Base-by-base conservation (phyloP, 2,329 filamentous ascomycete species). In the Bisporella sp. region DNA sequence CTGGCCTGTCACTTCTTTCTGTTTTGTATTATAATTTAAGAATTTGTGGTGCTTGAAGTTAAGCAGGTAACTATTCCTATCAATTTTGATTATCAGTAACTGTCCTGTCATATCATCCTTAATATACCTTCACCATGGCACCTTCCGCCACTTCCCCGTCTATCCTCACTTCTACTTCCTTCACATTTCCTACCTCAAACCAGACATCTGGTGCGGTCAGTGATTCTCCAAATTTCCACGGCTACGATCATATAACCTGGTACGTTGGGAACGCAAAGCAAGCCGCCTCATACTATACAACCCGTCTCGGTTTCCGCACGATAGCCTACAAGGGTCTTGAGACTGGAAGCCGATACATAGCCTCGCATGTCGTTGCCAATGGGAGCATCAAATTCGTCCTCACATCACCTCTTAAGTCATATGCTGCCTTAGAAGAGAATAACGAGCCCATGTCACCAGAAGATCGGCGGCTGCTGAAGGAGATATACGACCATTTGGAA, bases 251-350 rank as follows among this genome's bases (percentile, higher is more conserved):
- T 69, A 81, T 96, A 50, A 91, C 89, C 59, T 96, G 91, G 91
- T 96, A 89, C 74, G 92, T 96, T 31, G 90, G 91, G 66, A 97
- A 97, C 66, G 91, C 92, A 61, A 96, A 96, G 72, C 91, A 96
- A 74, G 89, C 90, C 3, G 91, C 91, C 39, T 79, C 85, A 11
- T 96, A 89, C 73, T 96, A 96, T 72, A 84, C 85, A 59, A 84
- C 81, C 8, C 86, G 90, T 58, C 90, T 96, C 74, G 91, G 89
- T 50, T 96, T 96, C 73, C 75, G 80, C 62, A 81, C 80, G 21
- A 70, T 96, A 51, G 92, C 92, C 55, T 95, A 96, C 69, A 79
- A 79, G 40, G 92, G 91, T 5, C 82, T 96, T 5, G 91, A 96
- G 69, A 96, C 91, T 1, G 89, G 89, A 55, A 89, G 81, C 56